Percentiles rank a stretch among this genome's conserved stretches.
phyloP scores from a whole-genome alignment of 2,329 filamentous ascomycete genomes.

The Fusarium anguioides region DNA sequence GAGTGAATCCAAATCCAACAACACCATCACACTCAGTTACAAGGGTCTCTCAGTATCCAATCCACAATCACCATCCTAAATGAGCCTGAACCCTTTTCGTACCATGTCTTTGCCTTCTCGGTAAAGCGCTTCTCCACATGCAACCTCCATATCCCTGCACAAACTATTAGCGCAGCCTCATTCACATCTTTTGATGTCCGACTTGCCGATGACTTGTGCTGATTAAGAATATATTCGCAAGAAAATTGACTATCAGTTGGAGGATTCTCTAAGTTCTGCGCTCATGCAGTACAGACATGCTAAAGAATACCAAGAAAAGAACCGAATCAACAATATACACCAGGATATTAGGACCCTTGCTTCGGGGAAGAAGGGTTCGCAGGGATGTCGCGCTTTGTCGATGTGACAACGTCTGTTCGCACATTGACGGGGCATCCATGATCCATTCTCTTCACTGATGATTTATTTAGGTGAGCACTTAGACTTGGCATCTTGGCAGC shows the following conservation, averaged over 20 bases:
- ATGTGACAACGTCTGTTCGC: conserved; percentile 32
- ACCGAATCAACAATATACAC: not conserved
- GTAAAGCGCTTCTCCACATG: conserved; percentile 37
- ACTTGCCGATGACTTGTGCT: conserved; percentile 2
- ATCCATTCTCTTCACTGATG: conserved; percentile 30
- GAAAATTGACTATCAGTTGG: not conserved
- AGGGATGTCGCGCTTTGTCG: conserved; percentile 34
- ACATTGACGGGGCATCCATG: conserved; percentile 35
- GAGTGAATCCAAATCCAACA: not conserved
- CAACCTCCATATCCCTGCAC: conserved; percentile 33
- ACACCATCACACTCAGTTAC: not conserved
- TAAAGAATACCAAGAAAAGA: not conserved
- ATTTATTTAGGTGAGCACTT: conserved; percentile 27
- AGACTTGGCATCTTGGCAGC: conserved; percentile 30
- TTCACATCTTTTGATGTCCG: conserved; percentile 16
- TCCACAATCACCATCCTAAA: conserved; percentile 17
- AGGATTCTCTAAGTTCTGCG: not conserved
- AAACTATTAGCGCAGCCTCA: conserved; percentile 42
- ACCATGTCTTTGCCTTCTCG: conserved; percentile 31
- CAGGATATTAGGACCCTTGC: conserved; percentile 19
- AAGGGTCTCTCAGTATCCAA: conserved; percentile 10
- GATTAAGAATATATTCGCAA: not conserved
- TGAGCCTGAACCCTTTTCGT: conserved; percentile 36
- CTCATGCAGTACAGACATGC: not conserved
- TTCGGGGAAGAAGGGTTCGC: conserved; percentile 14